A percentile compares a stretch with the other conserved stretches of the same genome.
phyloP scores from a whole-genome alignment of 1,284 basidiomycete species.

The Cryptococcus neoformans region DNA sequence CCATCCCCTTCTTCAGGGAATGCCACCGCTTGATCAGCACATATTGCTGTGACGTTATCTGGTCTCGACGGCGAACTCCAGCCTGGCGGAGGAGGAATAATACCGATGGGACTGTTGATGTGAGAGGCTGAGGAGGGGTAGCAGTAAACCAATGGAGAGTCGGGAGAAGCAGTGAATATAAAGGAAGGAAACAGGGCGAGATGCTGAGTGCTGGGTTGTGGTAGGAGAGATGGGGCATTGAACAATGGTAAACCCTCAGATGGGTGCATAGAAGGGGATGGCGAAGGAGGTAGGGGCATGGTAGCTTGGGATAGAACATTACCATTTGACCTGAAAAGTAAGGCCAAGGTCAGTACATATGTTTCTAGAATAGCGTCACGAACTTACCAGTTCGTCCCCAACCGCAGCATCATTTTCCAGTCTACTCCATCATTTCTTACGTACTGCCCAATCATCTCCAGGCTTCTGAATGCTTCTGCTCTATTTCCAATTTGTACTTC shows the following conservation, averaged over 20 bases:
- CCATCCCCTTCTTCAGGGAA: slow-evolving; percentile 4
- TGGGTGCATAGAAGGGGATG: slow-evolving; percentile 17
- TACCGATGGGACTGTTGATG: slow-evolving; percentile 26
- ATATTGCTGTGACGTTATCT: slow-evolving; percentile 43
- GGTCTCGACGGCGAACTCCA: slow-evolving; percentile 46
- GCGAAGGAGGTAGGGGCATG: slow-evolving; percentile 37
- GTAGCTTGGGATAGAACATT: slow-evolving; percentile 37
- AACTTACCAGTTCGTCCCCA: slow-evolving; percentile 48
- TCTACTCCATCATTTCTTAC: slow-evolving; percentile 45
- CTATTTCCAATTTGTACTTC: not conserved
- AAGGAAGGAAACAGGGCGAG: slow-evolving; percentile 46
- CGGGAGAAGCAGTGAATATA: slow-evolving; percentile 42
- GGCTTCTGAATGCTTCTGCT: not conserved
- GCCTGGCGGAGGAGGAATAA: slow-evolving; percentile 48
- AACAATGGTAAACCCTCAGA: not conserved
- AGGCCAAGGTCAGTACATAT: slow-evolving; percentile 1
- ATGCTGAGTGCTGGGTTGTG: slow-evolving; percentile 23
- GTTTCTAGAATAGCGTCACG: no score
- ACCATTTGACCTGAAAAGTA: slow-evolving; percentile 38
- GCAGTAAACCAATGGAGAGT: slow-evolving; percentile 44
- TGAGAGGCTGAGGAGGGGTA: slow-evolving; percentile 10
- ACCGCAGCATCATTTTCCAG: slow-evolving; percentile 47
- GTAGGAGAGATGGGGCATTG: not conserved
- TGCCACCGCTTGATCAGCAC: slow-evolving; percentile 37
- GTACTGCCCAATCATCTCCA: slow-evolving; percentile 20